Evolutionary conservation across 106 monocot genomes (phyloP), one percentile per base, ranked within the genome.

Genomic region (Agapanthus africanus): DNA sequence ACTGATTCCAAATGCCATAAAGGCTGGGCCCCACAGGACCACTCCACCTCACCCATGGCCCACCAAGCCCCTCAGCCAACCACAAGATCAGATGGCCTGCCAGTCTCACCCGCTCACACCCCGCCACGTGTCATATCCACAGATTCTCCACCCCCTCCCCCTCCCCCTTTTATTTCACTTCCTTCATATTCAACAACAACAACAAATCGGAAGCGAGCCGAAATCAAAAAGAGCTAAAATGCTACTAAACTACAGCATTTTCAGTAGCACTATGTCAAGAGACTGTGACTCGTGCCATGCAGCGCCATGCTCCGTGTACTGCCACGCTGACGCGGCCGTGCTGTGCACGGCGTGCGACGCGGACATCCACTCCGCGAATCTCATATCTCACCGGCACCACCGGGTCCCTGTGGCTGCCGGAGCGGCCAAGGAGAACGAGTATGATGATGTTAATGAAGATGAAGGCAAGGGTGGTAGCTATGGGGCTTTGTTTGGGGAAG

Each of bases 331-430:
- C 50, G 71, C 71, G 10, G 81, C 81, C 13, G 60, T 57, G 23
- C 81, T 81, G 62, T 81, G 81, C 46, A 32, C 38, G 34, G 38
- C 60, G 26, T 81, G 81, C 66, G 81, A 81, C 35, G 67, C 76
- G 8, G 49, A 76, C 50, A 65, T 81, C 54, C 76, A 81, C 76
- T 66, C 81, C 2, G 81, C 76, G 11, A 81, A 81, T 60, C 72
- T 66, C 16, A 76, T 76, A 16, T 76, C 81, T 11, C 67, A 76
- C 37, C 71, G 76, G 50, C 81, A 81, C 72, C 76, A 61, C 60
- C 76, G 81, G n/a, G 76, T 81, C 37, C 81, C 76, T 5, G 30
- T 81, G n/a, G n/a, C n/a, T n/a, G n/a, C n/a, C n/a, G n/a, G n/a
- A n/a, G n/a, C n/a, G n/a, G n/a, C n/a, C n/a, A n/a, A 56, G 34